Percentiles rank a stretch among this genome's conserved stretches.
These are phyloP conservation scores for Phellopilus nigrolimitatus DNA, from an alignment of 1,284 basidiomycete genomes.

Conservation along the genomic window DNA sequence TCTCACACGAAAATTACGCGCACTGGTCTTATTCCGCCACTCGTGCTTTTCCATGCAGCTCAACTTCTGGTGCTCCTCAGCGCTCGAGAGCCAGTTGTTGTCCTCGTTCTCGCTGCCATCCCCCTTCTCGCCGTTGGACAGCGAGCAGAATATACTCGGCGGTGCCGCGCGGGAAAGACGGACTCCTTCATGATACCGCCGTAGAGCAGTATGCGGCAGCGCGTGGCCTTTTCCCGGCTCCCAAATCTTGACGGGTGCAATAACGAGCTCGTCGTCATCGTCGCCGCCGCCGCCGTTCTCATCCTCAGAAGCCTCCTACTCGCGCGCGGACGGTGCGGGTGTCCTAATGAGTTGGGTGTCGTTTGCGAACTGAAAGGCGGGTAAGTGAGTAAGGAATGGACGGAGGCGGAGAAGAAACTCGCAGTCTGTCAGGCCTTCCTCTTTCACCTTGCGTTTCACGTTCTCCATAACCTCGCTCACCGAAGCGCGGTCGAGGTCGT, in stretches of 20 bases:
- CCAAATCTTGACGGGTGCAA: conserved; percentile 47
- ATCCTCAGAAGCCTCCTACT: conserved; percentile 21
- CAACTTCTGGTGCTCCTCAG: conserved; percentile 95
- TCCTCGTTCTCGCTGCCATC: too few relatives aligned
- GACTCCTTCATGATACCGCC: conserved; percentile 67
- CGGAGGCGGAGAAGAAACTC: too few relatives aligned
- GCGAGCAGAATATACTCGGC: conserved; percentile 34
- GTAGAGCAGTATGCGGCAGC: conserved; percentile 66
- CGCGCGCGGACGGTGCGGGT: conserved; percentile 33
- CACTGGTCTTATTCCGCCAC: conserved; percentile 94
- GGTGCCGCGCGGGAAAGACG: conserved; percentile 23
- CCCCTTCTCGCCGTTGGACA: conserved; percentile 18
- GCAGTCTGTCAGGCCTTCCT: conserved; percentile 83
- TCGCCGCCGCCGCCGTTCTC: conserved; percentile 25
- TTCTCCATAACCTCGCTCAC: conserved; percentile 95
- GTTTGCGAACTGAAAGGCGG: conserved; percentile 37
- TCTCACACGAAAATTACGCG: conserved; percentile 90
- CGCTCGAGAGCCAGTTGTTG: conserved; percentile 78
- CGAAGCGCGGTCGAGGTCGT: conserved; percentile 84
- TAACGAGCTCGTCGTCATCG: conserved; percentile 29
- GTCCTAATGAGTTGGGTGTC: conserved; percentile 50
- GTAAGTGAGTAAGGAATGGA: too few relatives aligned
- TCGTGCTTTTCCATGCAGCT: conserved; percentile 95
- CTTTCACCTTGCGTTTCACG: conserved; percentile 87
- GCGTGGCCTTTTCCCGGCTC: conserved; percentile 56